Evolutionary conservation across 805 yeast genomes (phyloP).

Genomic region (Ogataea degrootiae): DNA sequence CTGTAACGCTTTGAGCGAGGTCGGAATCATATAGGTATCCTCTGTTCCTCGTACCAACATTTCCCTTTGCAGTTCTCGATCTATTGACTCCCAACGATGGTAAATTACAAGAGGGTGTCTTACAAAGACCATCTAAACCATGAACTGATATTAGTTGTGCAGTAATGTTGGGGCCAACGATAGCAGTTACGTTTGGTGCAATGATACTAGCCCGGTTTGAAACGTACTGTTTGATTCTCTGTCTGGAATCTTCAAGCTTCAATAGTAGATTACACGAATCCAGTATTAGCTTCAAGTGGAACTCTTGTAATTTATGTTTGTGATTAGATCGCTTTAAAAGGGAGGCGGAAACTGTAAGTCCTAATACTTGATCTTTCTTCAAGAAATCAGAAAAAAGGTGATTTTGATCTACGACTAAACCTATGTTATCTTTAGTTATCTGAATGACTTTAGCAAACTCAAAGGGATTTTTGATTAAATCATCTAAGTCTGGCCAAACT

Average conservation of each 20-base stretch:
- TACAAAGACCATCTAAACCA: slow-evolving; percentile 59
- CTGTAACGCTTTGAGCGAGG: slow-evolving; percentile 54
- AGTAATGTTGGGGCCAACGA: slow-evolving; percentile 69
- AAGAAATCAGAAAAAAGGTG: slow-evolving; percentile 38
- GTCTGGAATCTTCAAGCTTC: slow-evolving; percentile 39
- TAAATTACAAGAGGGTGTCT: slow-evolving; percentile 77
- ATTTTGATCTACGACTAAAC: slow-evolving; percentile 20
- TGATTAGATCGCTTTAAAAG: slow-evolving; percentile 32
- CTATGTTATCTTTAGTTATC: slow-evolving; percentile 40
- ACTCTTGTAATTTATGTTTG: slow-evolving; percentile 17
- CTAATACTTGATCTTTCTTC: slow-evolving; percentile 62
- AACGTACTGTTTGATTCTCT: slow-evolving; percentile 47
- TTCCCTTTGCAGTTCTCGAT: slow-evolving; percentile 36
- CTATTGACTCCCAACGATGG: slow-evolving; percentile 67
- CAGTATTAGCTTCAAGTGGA: slow-evolving; percentile 34
- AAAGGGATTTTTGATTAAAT: slow-evolving; percentile 55
- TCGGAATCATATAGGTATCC: slow-evolving; percentile 67
- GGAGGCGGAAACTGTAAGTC: slow-evolving; percentile 67
- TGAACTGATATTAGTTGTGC: slow-evolving; percentile 72
- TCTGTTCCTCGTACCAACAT: slow-evolving; percentile 49
- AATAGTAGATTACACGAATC: slow-evolving; percentile 45
- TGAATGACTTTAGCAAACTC: slow-evolving; percentile 54
- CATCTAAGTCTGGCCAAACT: slow-evolving; percentile 68
- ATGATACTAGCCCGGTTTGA: slow-evolving; percentile 49
- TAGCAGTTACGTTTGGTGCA: slow-evolving; percentile 76